A percentile compares a stretch with the other conserved stretches of the same genome.
phyloP scores from a whole-genome alignment of 2,329 filamentous ascomycete species.

The Aspergillus awamori region DNA sequence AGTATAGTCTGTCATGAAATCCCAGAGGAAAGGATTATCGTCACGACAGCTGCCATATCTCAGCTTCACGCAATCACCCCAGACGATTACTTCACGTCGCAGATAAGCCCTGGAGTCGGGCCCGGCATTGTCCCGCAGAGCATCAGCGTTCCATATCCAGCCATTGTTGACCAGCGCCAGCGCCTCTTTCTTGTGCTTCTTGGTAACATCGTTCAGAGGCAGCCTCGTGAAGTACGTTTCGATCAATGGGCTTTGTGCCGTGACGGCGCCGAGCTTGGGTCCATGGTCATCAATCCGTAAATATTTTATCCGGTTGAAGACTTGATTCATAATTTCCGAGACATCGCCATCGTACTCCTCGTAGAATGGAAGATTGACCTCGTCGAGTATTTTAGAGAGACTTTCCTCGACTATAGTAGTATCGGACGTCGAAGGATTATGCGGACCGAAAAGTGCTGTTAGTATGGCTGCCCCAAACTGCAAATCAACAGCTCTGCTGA shows the following conservation, averaged over 20 bases:
- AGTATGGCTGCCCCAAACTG: constrained; percentile 69
- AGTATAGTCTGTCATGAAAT: constrained; percentile 93
- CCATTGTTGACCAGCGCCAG: constrained; percentile 91
- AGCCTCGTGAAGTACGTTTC: constrained; percentile 95
- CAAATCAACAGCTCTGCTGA: constrained; percentile 71
- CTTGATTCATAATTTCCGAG: constrained; percentile 80
- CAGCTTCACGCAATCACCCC: constrained; percentile 97
- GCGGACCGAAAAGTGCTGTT: constrained; percentile 69
- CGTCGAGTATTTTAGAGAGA: constrained; percentile 69
- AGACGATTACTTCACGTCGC: constrained; percentile 93
- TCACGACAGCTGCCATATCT: constrained; percentile 79
- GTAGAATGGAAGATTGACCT: constrained; percentile 86
- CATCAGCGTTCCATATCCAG: constrained; percentile 98
- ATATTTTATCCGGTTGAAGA: constrained; percentile 95
- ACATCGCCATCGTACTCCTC: constrained; percentile 86
- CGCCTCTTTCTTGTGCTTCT: constrained; percentile 73
- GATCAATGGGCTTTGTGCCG: constrained; percentile 75
- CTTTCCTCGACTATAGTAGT: constrained; percentile 52
- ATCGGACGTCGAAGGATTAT: constrained; percentile 53
- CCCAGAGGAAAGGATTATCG: constrained; percentile 93
- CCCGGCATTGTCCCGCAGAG: constrained; percentile 89
- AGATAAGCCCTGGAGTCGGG: constrained; percentile 89
- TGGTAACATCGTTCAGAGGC: constrained; percentile 74
- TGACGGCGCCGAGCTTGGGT: constrained; percentile 81
- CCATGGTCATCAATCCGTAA: constrained; percentile 89